phyloP scores from a whole-genome alignment of 805 yeast species.

The Lachancea meyersii region DNA sequence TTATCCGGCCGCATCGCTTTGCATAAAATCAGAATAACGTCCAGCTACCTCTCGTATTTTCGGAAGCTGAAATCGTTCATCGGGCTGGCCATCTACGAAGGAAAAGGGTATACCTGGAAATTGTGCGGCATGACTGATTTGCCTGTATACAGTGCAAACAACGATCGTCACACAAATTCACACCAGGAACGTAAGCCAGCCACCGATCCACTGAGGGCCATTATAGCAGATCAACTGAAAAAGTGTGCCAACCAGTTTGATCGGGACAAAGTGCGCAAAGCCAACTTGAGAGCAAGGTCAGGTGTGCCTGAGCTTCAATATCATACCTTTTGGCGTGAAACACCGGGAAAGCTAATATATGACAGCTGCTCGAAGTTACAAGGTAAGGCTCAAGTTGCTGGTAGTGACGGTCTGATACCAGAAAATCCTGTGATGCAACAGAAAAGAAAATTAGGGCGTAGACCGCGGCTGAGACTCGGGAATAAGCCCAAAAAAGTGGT shows the following conservation, averaged over 20 bases:
- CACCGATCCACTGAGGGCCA: background rate
- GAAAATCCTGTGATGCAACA: background rate
- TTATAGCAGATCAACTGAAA: background rate
- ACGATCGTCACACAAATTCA: background rate
- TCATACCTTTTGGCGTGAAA: conserved; percentile 20
- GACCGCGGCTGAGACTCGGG: background rate
- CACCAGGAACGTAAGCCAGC: background rate
- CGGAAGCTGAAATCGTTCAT: conserved; percentile 16
- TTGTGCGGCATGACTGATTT: conserved; percentile 3
- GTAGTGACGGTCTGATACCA: background rate
- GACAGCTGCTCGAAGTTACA: background rate
- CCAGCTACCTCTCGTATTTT: conserved; percentile 18
- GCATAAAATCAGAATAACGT: conserved; percentile 44
- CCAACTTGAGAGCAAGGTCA: conserved; percentile 1
- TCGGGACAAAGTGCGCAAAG: background rate
- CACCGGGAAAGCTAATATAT: conserved; percentile 2
- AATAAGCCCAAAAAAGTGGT: background rate
- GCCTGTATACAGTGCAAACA: background rate
- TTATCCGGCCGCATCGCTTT: conserved; percentile 88
- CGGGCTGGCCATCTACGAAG: conserved; percentile 9
- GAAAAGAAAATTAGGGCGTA: background rate
- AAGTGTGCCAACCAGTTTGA: background rate
- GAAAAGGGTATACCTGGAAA: conserved; percentile 11
- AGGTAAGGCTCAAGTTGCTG: background rate
- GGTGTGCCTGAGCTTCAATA: conserved; percentile 12